Evolutionary conservation across 225 moss, liverwort and hornwort genomes (phyloP).

Genomic region (Bryum argenteum): DNA sequence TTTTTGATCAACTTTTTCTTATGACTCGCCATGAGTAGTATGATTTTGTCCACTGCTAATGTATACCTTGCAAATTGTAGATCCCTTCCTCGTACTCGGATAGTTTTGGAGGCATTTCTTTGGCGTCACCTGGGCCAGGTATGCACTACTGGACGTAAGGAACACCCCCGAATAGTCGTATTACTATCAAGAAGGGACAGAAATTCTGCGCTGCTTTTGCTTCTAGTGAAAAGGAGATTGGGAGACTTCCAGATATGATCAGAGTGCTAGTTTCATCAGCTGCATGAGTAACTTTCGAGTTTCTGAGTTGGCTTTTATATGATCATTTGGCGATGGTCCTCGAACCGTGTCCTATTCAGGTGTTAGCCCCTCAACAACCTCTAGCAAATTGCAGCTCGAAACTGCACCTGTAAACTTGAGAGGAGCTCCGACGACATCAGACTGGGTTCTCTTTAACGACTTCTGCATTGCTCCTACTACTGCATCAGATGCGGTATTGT

Average conservation of each 20-base stretch:
- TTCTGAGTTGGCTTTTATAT: neutral
- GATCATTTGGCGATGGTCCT: conserved; percentile 5
- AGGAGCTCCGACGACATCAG: conserved; percentile 51
- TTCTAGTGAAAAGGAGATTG: neutral
- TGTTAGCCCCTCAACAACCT: conserved; percentile 42
- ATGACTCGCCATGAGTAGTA: neutral
- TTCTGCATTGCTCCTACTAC: conserved; percentile 65
- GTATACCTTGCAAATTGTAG: conserved; percentile 37
- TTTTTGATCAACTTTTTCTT: neutral
- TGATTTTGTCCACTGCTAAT: conserved; percentile 27
- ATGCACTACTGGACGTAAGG: conserved; percentile 16
- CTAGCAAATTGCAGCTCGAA: conserved; percentile 53
- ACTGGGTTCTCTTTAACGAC: conserved; percentile 76
- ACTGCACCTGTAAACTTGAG: conserved; percentile 41
- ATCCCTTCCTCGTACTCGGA: conserved; percentile 52
- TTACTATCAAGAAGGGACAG: conserved; percentile 1
- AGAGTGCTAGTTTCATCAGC: conserved; percentile 5
- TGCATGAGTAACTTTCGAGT: neutral
- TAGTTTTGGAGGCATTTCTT: conserved; percentile 43
- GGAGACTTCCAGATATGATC: conserved; percentile 13
- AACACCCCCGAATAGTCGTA: neutral
- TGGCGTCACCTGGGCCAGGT: conserved; percentile 61
- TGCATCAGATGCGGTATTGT: conserved; percentile 61
- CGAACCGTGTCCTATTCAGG: conserved; percentile 37
- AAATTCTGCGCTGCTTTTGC: conserved; percentile 5